Base-by-base conservation (phyloP, 2,329 filamentous ascomycete genomes). In the Nothophoma quercina region DNA sequence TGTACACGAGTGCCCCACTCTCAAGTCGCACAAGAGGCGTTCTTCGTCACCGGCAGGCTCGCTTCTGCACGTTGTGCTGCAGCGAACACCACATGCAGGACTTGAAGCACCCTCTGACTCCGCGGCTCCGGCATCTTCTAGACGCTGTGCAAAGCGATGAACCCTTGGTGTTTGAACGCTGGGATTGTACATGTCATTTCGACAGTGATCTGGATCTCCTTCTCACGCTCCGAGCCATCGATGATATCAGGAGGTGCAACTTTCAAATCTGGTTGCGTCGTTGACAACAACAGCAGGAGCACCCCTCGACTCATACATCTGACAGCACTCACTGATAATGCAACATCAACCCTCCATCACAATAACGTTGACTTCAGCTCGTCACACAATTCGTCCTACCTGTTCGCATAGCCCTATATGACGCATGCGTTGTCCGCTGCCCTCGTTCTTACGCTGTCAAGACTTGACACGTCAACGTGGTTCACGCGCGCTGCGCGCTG, bases 381-480 rank as follows among this genome's bases (percentile, higher is more conserved):
- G 16, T 41, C 32, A 6, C 19, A 39, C 52, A 30, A 59, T 61
- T 66, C 57, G 60, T 60, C 57, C 60, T 59, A 62, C 57, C 54
- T 22, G 60, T 67, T 63, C 60, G 61, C 55, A 59, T 47, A 49
- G 43, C 49, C 48, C 35, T 44, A 53, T 21, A 36, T 38, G 44
- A 59, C 36, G 53, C 56, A 59, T 65, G 61, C 59, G 61, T 63
- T 63, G 63, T 64, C 40, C 51, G 22, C 51, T 51, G 30, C 45
- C 18, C 49, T 52, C 9, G 18, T 3, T 28, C 43, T 39, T 10
- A 39, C 21, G 12, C 21, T 35, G 38, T 25, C 28, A 5, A 40
- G 23, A 13, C 30, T 54, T 69, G 68, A 68, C 68, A 71, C 68
- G 68, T 71, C 67, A 69, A 63, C 63, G 43, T 57, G 55, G 67